Evolutionary conservation across 495 filamentous ascomycete genomes (phyloP).

Genomic region (Hyaloscypha hepaticicola): DNA sequence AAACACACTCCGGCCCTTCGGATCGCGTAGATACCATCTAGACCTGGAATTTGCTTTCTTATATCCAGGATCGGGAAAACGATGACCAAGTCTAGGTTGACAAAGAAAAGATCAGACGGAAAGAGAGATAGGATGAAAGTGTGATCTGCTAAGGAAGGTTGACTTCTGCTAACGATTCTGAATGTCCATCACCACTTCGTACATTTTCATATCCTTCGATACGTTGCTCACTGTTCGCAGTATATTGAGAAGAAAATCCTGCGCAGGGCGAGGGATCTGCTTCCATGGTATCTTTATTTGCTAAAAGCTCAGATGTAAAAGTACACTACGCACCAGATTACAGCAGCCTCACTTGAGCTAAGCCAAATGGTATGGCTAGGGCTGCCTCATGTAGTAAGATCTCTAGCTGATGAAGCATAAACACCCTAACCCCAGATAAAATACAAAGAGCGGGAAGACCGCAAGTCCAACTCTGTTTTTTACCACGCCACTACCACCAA

Average conservation of each 20-base stretch:
- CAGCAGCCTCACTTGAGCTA: neutral
- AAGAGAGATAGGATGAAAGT: neutral
- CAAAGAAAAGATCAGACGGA: neutral
- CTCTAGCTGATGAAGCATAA: slow-evolving; percentile 91
- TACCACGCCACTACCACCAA: slow-evolving; percentile 91
- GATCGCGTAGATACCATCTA: too few species aligned
- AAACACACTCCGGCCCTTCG: too few species aligned
- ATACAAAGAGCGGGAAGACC: slow-evolving; percentile 94
- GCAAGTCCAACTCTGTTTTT: slow-evolving; percentile 93
- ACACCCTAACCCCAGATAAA: slow-evolving; percentile 89
- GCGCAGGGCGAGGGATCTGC: neutral
- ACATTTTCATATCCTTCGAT: too few species aligned
- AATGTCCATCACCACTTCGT: too few species aligned
- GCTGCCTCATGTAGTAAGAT: neutral
- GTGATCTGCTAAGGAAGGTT: neutral
- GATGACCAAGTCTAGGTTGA: too few species aligned
- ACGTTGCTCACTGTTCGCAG: too few species aligned
- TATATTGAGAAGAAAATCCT: too few species aligned
- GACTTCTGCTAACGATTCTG: too few species aligned
- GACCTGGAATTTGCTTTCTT: neutral
- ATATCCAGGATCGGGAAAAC: neutral
- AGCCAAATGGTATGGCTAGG: too few species aligned
- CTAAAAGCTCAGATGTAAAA: neutral
- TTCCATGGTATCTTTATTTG: neutral
- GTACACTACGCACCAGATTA: neutral